Evolutionary conservation across 768 basidiomycete species (phyloP).

Genomic region (Cyclocybe aegerita): DNA sequence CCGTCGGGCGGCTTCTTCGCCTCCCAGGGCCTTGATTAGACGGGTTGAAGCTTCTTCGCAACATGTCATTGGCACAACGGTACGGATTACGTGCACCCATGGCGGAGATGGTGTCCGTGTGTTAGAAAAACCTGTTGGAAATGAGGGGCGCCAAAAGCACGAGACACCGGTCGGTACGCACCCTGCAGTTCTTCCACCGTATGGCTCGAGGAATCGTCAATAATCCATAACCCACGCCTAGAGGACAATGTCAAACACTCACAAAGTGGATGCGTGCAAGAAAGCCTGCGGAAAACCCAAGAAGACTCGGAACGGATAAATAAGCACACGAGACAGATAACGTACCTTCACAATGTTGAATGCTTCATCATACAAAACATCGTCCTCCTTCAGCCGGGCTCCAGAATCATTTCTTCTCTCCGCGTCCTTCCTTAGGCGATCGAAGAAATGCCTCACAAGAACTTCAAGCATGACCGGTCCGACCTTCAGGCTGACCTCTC

Average conservation of each 20-base stretch:
- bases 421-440: conserved; percentile 49
- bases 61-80: conserved; percentile 69
- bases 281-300: conserved; percentile 53
- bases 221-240: neutral
- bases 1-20: conserved; percentile 68
- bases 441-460: conserved; percentile 84
- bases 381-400: conserved; percentile 61
- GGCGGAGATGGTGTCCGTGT: conserved; percentile 83
- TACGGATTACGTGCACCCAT: conserved; percentile 72
- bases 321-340: neutral
- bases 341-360: conserved; percentile 75
- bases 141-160: neutral
- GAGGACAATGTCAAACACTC: conserved; percentile 21
- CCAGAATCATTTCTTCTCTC: conserved; percentile 32
- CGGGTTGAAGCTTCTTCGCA: conserved; percentile 74
- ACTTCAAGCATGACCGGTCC: conserved; percentile 75
- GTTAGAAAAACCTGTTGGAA: conserved; percentile 62
- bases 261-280: conserved; percentile 70
- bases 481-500: conserved; percentile 61
- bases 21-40: conserved; percentile 80
- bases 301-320: neutral
- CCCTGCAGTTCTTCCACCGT: conserved; percentile 83
- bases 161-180: conserved; percentile 10
- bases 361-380: conserved; percentile 79
- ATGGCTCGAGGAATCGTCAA: conserved; percentile 46